Base-by-base conservation (phyloP, 176 grass and related monocot species). In the Calamus simplicifolius region DNA sequence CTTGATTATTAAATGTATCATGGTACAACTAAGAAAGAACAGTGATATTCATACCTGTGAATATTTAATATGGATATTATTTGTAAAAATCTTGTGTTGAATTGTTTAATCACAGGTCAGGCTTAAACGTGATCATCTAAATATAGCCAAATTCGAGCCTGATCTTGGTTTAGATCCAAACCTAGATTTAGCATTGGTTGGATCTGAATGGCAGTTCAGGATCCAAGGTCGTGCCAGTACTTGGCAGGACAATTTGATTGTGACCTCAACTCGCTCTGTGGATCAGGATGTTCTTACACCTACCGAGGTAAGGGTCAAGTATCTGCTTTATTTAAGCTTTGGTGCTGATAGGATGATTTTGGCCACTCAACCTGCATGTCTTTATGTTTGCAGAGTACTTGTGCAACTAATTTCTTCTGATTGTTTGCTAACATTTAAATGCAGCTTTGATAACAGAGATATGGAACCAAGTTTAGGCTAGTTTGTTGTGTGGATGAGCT, bases 171-270 rank as follows among this genome's bases (percentile, higher is more conserved):
- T 97, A 59, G 92, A 97, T 80, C 87, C 92, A 67, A 77, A 77
- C 73, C 78, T 97, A 31, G 92, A 97, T 82, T 83, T 97, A 14
- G 73, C 87, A 67, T 78, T 97, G 65, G 81, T 97, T 57, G 92
- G 92, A 85, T 87, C 93, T 31, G 87, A 97, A 57, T 97, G 93
- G 93, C 87, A 97, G 82, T 88, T 91, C 67, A 97, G 79, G 77
- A 91, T 97, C 65, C 88, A 88, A 75, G 85, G 93, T 80, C 87
- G 84, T 73, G 87, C 87, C 62, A 97, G 93, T 74, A 83, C 82
- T 78, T 97, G 93, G 93, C 93, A 97, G 75, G 87, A 88, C 52
- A 97, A 97, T 82, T 72, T 91, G 69, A 65, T 88, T 0, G 87
- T 97, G 74, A 97, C 84, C 19, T 88, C 87, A 59, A 91, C 87